Percentiles rank a stretch among this genome's conserved stretches.
Conservation (phyloP, 208 protist genomes). For the Porcisia deanei region DNA sequence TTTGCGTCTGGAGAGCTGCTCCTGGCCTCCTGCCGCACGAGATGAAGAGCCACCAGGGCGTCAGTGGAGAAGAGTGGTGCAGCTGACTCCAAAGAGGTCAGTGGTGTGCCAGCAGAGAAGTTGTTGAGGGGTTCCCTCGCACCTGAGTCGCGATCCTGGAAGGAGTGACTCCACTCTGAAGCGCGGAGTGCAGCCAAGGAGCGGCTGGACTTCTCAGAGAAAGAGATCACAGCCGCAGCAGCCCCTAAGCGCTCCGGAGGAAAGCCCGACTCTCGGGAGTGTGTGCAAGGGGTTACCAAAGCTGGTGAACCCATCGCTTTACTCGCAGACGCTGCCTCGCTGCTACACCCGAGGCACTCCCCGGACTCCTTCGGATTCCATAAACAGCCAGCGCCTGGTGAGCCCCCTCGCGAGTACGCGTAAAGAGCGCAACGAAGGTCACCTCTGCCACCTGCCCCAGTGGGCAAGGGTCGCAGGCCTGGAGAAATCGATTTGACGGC, state of each 20-base stretch:
- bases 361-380: no score
- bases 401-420: background rate
- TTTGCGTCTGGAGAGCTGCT: background rate
- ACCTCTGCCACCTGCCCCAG: background rate
- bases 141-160: background rate
- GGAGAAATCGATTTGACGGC: background rate
- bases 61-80: background rate
- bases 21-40: slow-evolving; percentile 8
- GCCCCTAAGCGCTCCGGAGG: background rate
- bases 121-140: background rate
- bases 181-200: slow-evolving; percentile 6
- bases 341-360: background rate
- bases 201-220: background rate
- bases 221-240: background rate
- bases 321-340: background rate
- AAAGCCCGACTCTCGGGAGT: background rate
- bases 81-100: background rate
- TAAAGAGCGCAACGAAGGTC: background rate
- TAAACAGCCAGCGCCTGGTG: background rate
- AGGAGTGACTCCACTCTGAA: background rate
- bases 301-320: no score
- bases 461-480: background rate
- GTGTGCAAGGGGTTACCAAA: background rate
- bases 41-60: slow-evolving; percentile 4
- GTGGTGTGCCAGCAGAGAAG: background rate